A percentile compares a stretch with the other conserved stretches of the same genome.
Evolutionary conservation across 768 basidiomycete genomes (phyloP).

Genomic region (Russula ochroleuca): DNA sequence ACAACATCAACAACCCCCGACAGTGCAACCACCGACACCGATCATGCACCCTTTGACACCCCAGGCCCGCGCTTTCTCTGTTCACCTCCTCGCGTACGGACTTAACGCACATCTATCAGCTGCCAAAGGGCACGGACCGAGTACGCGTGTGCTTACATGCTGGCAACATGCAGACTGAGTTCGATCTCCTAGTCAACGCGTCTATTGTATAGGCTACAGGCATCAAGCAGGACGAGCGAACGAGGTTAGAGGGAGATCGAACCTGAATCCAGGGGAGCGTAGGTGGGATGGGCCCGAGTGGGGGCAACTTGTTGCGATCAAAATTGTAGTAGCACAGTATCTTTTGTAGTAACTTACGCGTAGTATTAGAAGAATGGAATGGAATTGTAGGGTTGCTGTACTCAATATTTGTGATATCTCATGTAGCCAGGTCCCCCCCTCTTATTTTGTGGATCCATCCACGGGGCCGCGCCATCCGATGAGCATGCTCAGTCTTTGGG

Average conservation of each 20-base stretch:
- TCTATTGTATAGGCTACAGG: constrained; percentile 45
- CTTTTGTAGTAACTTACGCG: background rate
- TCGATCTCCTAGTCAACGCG: constrained; percentile 52
- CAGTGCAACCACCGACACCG: too few relatives aligned
- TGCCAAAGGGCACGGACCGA: constrained; percentile 81
- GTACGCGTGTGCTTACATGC: constrained; percentile 88
- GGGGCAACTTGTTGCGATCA: background rate
- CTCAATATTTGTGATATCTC: too few relatives aligned
- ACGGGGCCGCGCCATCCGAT: too few relatives aligned
- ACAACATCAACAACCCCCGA: too few relatives aligned
- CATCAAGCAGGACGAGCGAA: background rate
- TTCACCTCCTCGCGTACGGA: constrained; percentile 49
- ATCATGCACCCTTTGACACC: too few relatives aligned
- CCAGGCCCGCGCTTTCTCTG: constrained; percentile 75
- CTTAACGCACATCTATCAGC: constrained; percentile 74
- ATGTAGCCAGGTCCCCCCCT: too few relatives aligned
- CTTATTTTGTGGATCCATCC: too few relatives aligned
- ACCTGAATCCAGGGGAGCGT: background rate
- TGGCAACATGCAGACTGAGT: constrained; percentile 59
- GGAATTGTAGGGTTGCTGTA: background rate
- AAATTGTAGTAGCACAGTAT: constrained; percentile 1
- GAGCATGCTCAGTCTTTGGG: too few relatives aligned
- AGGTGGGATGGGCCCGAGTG: background rate
- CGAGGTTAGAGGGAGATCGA: background rate
- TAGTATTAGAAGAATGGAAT: background rate